These are phyloP conservation scores for Dillenia turbinata DNA, from an alignment of 164 flowering plant species.

Conservation along the genomic window DNA sequence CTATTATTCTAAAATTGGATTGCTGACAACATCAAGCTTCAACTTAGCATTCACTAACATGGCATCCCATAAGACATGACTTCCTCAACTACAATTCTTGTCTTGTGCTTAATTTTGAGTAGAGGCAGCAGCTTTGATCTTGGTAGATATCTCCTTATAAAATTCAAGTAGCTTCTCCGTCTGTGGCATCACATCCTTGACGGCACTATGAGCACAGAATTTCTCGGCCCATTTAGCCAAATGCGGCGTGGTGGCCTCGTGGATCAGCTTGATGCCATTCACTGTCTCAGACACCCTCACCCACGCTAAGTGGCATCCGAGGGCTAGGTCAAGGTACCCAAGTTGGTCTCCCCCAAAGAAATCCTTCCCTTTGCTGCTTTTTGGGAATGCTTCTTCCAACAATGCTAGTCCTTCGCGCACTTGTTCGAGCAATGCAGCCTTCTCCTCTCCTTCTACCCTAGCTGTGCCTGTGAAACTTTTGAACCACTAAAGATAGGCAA, in stretches of 20 bases:
- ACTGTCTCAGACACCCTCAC: conserved; percentile 22
- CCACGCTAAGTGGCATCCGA: conserved; percentile 37
- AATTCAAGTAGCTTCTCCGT: conserved; percentile 37
- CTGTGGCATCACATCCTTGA: conserved; percentile 34
- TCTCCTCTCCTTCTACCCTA: conserved; percentile 23
- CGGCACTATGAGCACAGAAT: conserved; percentile 29
- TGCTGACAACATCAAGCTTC: too few species aligned
- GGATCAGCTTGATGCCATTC: conserved; percentile 20
- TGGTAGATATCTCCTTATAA: conserved; percentile 19
- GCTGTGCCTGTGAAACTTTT: conserved; percentile 11
- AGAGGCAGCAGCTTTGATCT: conserved; percentile 2
- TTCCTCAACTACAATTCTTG: too few species aligned
- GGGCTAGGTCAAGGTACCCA: conserved; percentile 39
- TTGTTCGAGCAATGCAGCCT: conserved; percentile 19
- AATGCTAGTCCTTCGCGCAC: conserved; percentile 18
- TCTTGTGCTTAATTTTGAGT: not conserved
- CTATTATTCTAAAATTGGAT: too few species aligned
- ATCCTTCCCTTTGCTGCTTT: conserved; percentile 34
- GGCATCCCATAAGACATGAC: too few species aligned
- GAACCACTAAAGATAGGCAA: conserved; percentile 17
- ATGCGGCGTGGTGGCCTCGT: conserved; percentile 26
- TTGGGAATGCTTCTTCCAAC: conserved; percentile 35
- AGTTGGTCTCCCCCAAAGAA: conserved; percentile 47
- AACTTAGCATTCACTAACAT: too few species aligned
- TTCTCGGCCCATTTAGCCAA: conserved; percentile 30